phyloP scores from a whole-genome alignment of 75 land plant genomes.

The Pinus tabuliformis region DNA sequence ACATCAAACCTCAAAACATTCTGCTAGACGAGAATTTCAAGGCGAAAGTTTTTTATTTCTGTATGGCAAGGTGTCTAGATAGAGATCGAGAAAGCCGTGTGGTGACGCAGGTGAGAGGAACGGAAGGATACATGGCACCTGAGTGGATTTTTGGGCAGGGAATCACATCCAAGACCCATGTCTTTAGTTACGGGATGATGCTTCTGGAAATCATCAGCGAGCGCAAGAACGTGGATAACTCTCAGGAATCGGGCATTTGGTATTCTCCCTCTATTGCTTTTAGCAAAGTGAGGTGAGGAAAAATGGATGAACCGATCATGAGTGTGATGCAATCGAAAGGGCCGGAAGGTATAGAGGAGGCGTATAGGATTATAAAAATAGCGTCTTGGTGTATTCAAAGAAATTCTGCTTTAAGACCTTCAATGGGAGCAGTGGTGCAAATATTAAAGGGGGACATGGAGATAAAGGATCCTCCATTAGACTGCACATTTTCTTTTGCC shows the following conservation, averaged over 20 bases:
- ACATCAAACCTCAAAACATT: slow-evolving; percentile 77
- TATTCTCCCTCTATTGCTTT: background rate
- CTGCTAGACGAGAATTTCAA: slow-evolving; percentile 69
- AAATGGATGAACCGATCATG: background rate
- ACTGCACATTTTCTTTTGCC: background rate
- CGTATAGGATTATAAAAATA: background rate
- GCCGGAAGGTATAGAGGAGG: background rate
- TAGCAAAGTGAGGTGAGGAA: background rate
- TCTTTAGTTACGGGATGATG: background rate
- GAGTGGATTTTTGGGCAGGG: slow-evolving; percentile 42
- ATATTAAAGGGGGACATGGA: background rate
- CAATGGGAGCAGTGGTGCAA: background rate
- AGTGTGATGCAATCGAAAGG: background rate
- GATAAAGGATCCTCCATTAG: background rate
- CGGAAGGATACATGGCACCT: slow-evolving; percentile 86
- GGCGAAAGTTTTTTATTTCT: slow-evolving; percentile 90
- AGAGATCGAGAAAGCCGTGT: slow-evolving; percentile 58
- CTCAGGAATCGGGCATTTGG: background rate
- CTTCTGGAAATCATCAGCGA: background rate
- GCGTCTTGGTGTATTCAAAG: background rate
- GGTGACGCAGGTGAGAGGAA: slow-evolving; percentile 68
- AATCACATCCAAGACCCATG: background rate
- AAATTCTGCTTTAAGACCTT: background rate
- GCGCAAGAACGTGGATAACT: background rate
- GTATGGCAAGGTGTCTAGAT: slow-evolving; percentile 56